These are phyloP conservation scores for Paramecium sonneborni DNA, from an alignment of 73 alveolate species.

Conservation along the genomic window DNA sequence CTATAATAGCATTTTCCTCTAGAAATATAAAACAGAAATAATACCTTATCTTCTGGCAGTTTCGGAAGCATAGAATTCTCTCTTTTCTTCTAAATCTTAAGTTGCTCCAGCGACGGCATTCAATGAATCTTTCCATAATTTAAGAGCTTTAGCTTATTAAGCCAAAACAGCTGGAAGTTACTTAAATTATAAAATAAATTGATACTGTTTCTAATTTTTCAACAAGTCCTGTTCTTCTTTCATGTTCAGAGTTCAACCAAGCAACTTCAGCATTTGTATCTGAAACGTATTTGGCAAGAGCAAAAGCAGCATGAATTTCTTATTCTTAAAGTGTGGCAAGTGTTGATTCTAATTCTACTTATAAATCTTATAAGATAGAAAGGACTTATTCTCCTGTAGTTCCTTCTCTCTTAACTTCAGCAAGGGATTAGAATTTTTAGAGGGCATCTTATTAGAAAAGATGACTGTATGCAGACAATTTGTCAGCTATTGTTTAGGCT, in stretches of 20 bases:
- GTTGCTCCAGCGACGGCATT: constrained; percentile 61
- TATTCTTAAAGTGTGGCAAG: constrained; percentile 52
- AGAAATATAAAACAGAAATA: neutral
- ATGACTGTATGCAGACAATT: constrained; percentile 39
- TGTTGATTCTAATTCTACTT: constrained; percentile 41
- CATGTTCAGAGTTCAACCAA: constrained; percentile 45
- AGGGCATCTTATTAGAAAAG: constrained; percentile 61
- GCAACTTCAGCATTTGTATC: constrained; percentile 55
- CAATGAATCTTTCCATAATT: constrained; percentile 46
- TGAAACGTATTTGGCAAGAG: constrained; percentile 49
- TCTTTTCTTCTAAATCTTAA: constrained; percentile 41
- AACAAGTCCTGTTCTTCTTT: constrained; percentile 17
- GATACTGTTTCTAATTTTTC: constrained; percentile 51
- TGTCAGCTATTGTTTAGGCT: constrained; percentile 30
- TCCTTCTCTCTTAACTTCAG: constrained; percentile 55
- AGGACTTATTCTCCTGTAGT: constrained; percentile 60
- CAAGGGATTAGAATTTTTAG: constrained; percentile 41
- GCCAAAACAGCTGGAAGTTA: constrained; percentile 55
- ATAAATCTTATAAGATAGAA: constrained; percentile 3
- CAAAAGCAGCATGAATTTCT: constrained; percentile 57
- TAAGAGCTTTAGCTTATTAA: constrained; percentile 52
- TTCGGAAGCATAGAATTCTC: constrained; percentile 57
- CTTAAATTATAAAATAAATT: neutral
- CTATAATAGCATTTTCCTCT: constrained; percentile 54
- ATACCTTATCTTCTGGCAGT: constrained; percentile 51